Conservation (phyloP, 1,284 basidiomycete genomes). For the Agaricales sp. region DNA sequence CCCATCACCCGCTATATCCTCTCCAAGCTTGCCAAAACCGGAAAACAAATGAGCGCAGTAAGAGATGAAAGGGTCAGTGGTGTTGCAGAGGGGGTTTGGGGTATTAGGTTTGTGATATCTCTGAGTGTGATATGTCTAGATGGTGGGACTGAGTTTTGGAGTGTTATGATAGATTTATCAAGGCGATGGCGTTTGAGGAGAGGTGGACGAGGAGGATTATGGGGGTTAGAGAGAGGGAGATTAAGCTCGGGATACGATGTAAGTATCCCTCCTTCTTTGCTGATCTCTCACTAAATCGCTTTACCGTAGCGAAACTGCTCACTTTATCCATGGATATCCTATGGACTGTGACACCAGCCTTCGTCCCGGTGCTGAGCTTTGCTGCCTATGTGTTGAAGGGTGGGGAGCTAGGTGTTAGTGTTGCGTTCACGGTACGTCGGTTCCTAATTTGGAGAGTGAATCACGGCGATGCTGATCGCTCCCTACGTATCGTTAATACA, state of each 20-base stretch:
- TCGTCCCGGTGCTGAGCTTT: slow-evolving; percentile 65
- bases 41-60: slow-evolving; percentile 62
- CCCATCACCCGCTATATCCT: slow-evolving; percentile 66
- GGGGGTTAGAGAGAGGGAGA: slow-evolving; percentile 48
- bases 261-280: slow-evolving; percentile 4
- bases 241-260: slow-evolving; percentile 66
- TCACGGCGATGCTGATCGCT: slow-evolving; percentile 5
- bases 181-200: slow-evolving; percentile 80
- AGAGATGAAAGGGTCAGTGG: slow-evolving; percentile 81
- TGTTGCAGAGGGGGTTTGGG: slow-evolving; percentile 76
- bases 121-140: no score
- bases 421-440: slow-evolving; percentile 57
- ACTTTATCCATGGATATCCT: slow-evolving; percentile 51
- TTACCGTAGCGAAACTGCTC: slow-evolving; percentile 46
- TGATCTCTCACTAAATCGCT: slow-evolving; percentile 3
- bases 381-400: slow-evolving; percentile 50
- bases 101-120: slow-evolving; percentile 82
- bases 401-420: slow-evolving; percentile 52
- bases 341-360: slow-evolving; percentile 57
- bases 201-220: slow-evolving; percentile 57
- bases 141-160: no score
- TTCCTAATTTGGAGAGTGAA: slow-evolving; percentile 8
- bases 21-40: slow-evolving; percentile 54
- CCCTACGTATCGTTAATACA: slow-evolving; percentile 3
- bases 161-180: slow-evolving; percentile 84